These are phyloP conservation scores for Hibiscus mutabilis DNA, from an alignment of 345 rosid genomes.

Conservation along the genomic window DNA sequence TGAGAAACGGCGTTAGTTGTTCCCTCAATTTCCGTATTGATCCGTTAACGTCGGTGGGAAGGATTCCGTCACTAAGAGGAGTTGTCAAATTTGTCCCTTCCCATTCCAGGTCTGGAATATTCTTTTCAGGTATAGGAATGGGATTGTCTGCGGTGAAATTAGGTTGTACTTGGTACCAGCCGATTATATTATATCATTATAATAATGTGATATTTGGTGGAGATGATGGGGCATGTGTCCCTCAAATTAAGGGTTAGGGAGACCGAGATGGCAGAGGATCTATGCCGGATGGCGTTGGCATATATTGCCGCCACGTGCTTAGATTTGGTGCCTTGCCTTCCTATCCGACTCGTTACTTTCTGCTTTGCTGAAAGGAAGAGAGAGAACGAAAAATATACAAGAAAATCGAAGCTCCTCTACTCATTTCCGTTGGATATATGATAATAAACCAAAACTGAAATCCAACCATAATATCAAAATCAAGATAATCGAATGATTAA, in stretches of 20 bases:
- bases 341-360: not conserved
- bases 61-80: not conserved
- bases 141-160: not conserved
- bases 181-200: too few species aligned
- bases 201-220: not conserved
- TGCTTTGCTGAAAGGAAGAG: not conserved
- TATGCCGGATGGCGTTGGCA: not conserved
- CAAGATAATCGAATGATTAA: too few species aligned
- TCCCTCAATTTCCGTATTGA: not conserved
- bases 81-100: slow-evolving; percentile 2
- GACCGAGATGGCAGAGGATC: not conserved
- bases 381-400: too few species aligned
- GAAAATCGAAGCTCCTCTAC: too few species aligned
- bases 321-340: not conserved
- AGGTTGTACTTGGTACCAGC: not conserved
- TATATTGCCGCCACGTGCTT: slow-evolving; percentile 2
- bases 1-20: not conserved
- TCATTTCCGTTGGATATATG: too few species aligned
- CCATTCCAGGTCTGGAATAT: not conserved
- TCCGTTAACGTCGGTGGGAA: slow-evolving; percentile 15
- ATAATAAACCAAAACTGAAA: too few species aligned
- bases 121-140: not conserved
- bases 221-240: not conserved
- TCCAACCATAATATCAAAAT: too few species aligned
- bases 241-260: not conserved